Evolutionary conservation across 495 filamentous ascomycete genomes (phyloP).

Genomic region (Talaromyces adpressus): DNA sequence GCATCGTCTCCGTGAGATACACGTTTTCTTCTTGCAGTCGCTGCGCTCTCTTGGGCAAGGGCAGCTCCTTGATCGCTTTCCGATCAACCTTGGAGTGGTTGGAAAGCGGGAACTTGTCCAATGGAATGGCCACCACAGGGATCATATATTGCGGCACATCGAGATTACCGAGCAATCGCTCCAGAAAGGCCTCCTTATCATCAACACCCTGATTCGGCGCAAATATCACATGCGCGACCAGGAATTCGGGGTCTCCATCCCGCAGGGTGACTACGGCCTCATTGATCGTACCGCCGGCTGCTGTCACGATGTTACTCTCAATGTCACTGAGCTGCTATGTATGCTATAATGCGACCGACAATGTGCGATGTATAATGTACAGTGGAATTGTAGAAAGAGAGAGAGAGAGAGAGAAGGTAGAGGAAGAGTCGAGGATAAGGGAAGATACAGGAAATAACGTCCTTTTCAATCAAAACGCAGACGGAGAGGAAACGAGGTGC

Average conservation of each 20-base stretch:
- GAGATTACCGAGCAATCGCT: slow-evolving; percentile 16
- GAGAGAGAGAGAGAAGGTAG: no score
- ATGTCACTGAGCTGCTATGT: slow-evolving; percentile 25
- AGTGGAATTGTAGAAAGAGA: no score
- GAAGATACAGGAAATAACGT: no score
- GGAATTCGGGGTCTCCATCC: slow-evolving; percentile 3
- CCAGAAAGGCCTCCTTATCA: slow-evolving; percentile 15
- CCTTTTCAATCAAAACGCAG: no score
- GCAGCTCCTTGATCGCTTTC: slow-evolving; percentile 16
- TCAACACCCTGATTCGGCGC: slow-evolving; percentile 1
- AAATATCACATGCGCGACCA: slow-evolving; percentile 18
- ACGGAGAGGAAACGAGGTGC: no score
- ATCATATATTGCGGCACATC: slow-evolving; percentile 32
- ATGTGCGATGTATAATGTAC: no score
- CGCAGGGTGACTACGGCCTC: slow-evolving; percentile 24
- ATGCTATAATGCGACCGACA: no score
- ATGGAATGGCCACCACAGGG: slow-evolving; percentile 20
- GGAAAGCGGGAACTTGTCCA: slow-evolving; percentile 26
- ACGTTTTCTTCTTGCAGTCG: slow-evolving; percentile 10
- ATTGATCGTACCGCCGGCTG: slow-evolving; percentile 12
- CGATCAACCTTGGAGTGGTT: slow-evolving; percentile 27
- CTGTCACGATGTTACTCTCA: slow-evolving; percentile 23
- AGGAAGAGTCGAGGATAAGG: no score
- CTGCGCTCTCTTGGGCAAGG: slow-evolving; percentile 12
- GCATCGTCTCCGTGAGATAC: slow-evolving; percentile 17